These are phyloP conservation scores for Pythium dissimile DNA, from an alignment of 352 stramenopile species.

Conservation along the genomic window DNA sequence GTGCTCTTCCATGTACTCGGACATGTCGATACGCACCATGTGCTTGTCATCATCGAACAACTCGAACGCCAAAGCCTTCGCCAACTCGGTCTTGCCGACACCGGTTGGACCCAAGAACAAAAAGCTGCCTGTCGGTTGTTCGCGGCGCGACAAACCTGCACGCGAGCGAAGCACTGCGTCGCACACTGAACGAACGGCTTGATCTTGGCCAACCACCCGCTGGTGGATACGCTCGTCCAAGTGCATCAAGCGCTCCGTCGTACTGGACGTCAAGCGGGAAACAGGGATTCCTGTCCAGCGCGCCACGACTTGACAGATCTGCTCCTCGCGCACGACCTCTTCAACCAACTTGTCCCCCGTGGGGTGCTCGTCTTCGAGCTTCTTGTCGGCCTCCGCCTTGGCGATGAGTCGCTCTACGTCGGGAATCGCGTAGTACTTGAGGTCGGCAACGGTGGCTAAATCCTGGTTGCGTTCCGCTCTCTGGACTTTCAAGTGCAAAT, in stretches of 20 bases:
- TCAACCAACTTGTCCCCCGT: slow-evolving; percentile 70
- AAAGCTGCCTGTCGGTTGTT: slow-evolving; percentile 93
- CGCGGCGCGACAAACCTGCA: slow-evolving; percentile 82
- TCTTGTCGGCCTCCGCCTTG: slow-evolving; percentile 75
- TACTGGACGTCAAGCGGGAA: slow-evolving; percentile 70
- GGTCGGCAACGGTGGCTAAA: slow-evolving; percentile 91
- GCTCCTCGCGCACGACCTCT: slow-evolving; percentile 82
- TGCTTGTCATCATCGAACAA: slow-evolving; percentile 95
- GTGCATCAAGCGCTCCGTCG: slow-evolving; percentile 78
- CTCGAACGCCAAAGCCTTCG: slow-evolving; percentile 93
- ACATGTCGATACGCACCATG: slow-evolving; percentile 97
- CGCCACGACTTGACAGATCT: slow-evolving; percentile 90
- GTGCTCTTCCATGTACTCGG: slow-evolving; percentile 97
- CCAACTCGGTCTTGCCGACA: slow-evolving; percentile 94
- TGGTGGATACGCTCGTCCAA: slow-evolving; percentile 84
- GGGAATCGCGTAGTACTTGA: slow-evolving; percentile 96
- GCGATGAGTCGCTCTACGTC: slow-evolving; percentile 87
- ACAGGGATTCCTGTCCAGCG: slow-evolving; percentile 91
- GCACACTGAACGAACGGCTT: slow-evolving; percentile 89
- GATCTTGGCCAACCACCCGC: slow-evolving; percentile 93
- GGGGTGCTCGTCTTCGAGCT: slow-evolving; percentile 49
- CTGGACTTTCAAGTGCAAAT: slow-evolving; percentile 92
- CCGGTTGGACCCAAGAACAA: slow-evolving; percentile 96
- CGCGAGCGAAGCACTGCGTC: slow-evolving; percentile 91
- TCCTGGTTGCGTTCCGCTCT: slow-evolving; percentile 93